Evolutionary conservation across 768 basidiomycete species (phyloP).

Genomic region (Sporobolomyces phaffii): DNA sequence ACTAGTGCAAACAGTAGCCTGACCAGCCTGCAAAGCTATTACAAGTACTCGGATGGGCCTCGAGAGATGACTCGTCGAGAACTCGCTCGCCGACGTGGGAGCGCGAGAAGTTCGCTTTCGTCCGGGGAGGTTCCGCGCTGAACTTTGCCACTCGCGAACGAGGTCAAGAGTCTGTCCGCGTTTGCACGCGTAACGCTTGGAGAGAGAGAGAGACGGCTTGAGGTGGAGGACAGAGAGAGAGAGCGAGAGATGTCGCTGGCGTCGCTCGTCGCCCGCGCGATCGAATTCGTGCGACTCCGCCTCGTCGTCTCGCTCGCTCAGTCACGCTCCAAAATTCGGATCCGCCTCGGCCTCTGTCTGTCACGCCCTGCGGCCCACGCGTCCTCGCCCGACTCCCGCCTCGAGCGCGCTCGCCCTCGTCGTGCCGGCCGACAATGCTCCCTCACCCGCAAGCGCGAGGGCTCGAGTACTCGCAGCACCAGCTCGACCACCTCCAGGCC

Average conservation of each 20-base stretch:
- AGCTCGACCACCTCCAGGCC: conserved; percentile 10
- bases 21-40: not conserved
- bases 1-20: not conserved
- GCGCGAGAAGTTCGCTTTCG: not conserved
- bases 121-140: not conserved
- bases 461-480: conserved; percentile 4
- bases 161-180: not conserved
- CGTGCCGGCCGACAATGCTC: not conserved
- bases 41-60: not conserved
- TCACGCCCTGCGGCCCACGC: no score
- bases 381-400: no score
- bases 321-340: no score
- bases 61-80: not conserved
- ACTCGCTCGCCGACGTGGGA: not conserved
- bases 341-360: no score
- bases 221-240: no score
- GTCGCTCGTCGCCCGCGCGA: no score
- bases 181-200: no score
- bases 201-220: no score
- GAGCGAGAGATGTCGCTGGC: no score
- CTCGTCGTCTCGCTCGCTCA: no score
- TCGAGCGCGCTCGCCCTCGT: not conserved
- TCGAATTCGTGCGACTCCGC: no score
- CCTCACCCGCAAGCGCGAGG: not conserved
- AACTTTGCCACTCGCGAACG: not conserved